Evolutionary conservation across 2,329 filamentous ascomycete genomes (phyloP).

Genomic region (Pseudogymnoascus sp.): DNA sequence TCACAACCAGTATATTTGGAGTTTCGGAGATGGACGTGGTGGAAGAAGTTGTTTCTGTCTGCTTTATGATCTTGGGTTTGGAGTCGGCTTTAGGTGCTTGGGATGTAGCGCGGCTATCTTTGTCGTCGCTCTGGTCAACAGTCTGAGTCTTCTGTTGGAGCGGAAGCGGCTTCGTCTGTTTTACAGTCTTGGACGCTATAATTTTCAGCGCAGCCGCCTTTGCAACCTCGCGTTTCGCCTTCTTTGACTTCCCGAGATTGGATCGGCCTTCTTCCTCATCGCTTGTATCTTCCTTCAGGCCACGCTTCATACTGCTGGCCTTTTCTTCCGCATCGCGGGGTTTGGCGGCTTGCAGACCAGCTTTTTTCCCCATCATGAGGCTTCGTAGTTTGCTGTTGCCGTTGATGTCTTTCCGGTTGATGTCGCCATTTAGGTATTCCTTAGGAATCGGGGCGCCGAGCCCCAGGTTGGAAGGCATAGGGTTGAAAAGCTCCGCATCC

Average conservation of each 20-base stretch:
- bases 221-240: constrained; percentile 17
- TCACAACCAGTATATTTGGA: not conserved
- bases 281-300: constrained; percentile 24
- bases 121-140: not conserved
- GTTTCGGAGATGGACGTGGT: not conserved
- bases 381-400: constrained; percentile 26
- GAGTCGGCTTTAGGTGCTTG: not conserved
- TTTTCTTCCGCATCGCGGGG: constrained; percentile 28
- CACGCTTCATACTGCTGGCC: constrained; percentile 25
- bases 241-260: constrained; percentile 28
- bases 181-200: not conserved
- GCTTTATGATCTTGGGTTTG: not conserved
- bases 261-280: constrained; percentile 31
- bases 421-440: constrained; percentile 23
- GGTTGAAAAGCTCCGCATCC: constrained; percentile 25
- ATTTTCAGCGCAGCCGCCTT: not conserved
- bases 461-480: constrained; percentile 24
- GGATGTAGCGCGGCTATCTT: not conserved
- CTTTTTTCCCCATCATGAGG: constrained; percentile 25
- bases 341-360: constrained; percentile 25
- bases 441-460: constrained; percentile 27
- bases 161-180: not conserved
- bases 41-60: not conserved
- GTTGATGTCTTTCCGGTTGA: constrained; percentile 19
- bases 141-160: not conserved